Conservation (phyloP, 2,329 filamentous ascomycete genomes). For the Chrysoporthe cubensis region DNA sequence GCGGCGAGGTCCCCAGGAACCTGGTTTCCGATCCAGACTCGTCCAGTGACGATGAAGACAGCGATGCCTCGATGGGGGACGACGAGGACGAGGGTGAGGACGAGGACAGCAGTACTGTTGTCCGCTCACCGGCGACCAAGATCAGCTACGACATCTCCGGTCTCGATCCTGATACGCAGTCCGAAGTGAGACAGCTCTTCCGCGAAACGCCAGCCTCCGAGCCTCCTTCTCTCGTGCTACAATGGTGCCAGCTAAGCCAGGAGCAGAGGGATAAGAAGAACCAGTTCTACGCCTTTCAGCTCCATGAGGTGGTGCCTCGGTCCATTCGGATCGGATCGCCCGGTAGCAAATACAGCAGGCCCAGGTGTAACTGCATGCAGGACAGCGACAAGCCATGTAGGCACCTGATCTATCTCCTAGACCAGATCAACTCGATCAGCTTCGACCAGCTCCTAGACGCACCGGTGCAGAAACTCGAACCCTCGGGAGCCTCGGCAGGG, state of each 20-base stretch:
- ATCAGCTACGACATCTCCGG: constrained; percentile 45
- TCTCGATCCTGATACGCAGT: constrained; percentile 43
- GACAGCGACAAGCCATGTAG: constrained; percentile 46
- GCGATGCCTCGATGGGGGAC: constrained; percentile 22
- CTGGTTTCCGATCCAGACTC: constrained; percentile 28
- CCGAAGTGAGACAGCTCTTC: constrained; percentile 49
- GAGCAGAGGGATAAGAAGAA: constrained; percentile 39
- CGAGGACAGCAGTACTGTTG: constrained; percentile 30
- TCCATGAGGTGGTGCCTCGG: constrained; percentile 57
- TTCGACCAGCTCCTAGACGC: constrained; percentile 38
- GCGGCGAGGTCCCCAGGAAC: constrained; percentile 30
- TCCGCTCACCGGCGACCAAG: constrained; percentile 41
- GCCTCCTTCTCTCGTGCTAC: constrained; percentile 53
- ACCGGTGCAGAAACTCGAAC: constrained; percentile 39
- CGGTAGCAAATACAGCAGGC: constrained; percentile 43
- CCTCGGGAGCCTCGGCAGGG: constrained; percentile 49
- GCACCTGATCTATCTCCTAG: constrained; percentile 59
- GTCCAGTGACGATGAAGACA: constrained; percentile 32
- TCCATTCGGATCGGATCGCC: constrained; percentile 54
- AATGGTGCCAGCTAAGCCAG: constrained; percentile 51
- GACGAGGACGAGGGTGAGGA: constrained; percentile 38
- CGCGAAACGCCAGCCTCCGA: constrained; percentile 37
- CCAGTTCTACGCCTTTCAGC: constrained; percentile 58
- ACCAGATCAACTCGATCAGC: constrained; percentile 54
- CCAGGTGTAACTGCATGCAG: constrained; percentile 52